Conservation (phyloP, 2,329 filamentous ascomycete genomes). For the Paecilomyces niveus region DNA sequence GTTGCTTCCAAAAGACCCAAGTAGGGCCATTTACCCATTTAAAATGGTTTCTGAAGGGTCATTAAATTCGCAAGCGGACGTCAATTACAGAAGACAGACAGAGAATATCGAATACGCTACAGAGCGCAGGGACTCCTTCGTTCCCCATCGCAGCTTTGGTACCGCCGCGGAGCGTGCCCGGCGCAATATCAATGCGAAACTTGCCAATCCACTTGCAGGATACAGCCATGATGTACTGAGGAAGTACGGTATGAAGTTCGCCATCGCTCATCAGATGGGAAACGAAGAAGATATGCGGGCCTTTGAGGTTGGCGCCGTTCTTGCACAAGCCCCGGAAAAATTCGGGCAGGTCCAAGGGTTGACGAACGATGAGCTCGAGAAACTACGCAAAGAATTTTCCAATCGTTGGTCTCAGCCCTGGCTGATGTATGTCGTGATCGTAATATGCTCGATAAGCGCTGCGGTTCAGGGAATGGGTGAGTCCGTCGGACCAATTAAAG, state of each 20-base stretch:
- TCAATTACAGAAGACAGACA: neutral
- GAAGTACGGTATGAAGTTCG: slow-evolving; percentile 53
- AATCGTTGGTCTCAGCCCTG: slow-evolving; percentile 64
- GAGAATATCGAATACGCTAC: slow-evolving; percentile 8
- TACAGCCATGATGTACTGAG: slow-evolving; percentile 45
- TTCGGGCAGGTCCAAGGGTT: slow-evolving; percentile 48
- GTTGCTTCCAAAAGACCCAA: no score
- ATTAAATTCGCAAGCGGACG: neutral
- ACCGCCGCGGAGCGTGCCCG: slow-evolving; percentile 34
- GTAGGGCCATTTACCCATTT: no score
- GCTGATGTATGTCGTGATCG: slow-evolving; percentile 59
- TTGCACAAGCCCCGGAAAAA: slow-evolving; percentile 48
- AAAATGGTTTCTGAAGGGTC: no score
- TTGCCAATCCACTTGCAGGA: slow-evolving; percentile 48
- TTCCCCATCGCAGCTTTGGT: slow-evolving; percentile 16
- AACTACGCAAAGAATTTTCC: slow-evolving; percentile 54
- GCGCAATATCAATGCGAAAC: slow-evolving; percentile 41
- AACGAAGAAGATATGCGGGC: slow-evolving; percentile 51
- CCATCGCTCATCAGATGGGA: slow-evolving; percentile 47
- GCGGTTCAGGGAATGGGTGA: slow-evolving; percentile 62
- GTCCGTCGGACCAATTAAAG: slow-evolving; percentile 10
- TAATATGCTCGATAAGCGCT: slow-evolving; percentile 60
- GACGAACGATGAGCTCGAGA: slow-evolving; percentile 50
- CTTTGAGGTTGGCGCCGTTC: slow-evolving; percentile 54
- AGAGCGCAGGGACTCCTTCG: slow-evolving; percentile 11